Base-by-base conservation (phyloP, 306 rosid genomes). In the Lotus japonicus region DNA sequence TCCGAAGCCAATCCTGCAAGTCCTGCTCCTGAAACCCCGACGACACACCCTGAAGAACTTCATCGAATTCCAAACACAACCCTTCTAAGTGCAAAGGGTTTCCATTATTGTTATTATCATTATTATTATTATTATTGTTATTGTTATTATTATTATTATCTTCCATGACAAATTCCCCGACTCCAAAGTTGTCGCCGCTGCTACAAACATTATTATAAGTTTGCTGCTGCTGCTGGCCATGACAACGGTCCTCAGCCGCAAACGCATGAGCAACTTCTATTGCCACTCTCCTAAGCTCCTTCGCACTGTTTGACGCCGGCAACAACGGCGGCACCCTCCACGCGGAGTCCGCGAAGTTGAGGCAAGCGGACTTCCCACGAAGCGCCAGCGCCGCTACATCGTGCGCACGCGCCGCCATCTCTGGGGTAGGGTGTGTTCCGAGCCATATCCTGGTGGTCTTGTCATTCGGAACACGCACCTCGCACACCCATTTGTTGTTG, bases 391-490 rank as follows among this genome's bases (percentile, higher is more conserved):
- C 96, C 0, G 98, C 96, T 16, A 94, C 95, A 53, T 94, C 98
- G 23, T 94, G 97, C 0, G 98, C 98, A 5, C 98, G 84, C 0
- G 97, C 97, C 0, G 98, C 98, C 97, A 90, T 94, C 63, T 94
- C 97, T 0, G 96, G 77, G 0, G 84, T 85, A 0, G 90, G 87
- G 31, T 94, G 88, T 0, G 97, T 90, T 13, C 98, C 98, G 0
- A 94, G 83, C 98, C 98, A 94, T 4, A 94, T 83, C 62, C 98
- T 79, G 0, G 81, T 77, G 0, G 86, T 38, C 69, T 88, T 89
- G 57, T 66, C 77, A 15, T 83, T 81, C 0, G 97, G 98, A 57
- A 88, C 89, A 0, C 98, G 83, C 1, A 90, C 54, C 64, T 94
- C 98, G 5, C 95, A 88, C 0, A 94, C 98, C 98, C 97, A 94